phyloP scores from a whole-genome alignment of 208 protist genomes.

The Trypanosoma congolense region DNA sequence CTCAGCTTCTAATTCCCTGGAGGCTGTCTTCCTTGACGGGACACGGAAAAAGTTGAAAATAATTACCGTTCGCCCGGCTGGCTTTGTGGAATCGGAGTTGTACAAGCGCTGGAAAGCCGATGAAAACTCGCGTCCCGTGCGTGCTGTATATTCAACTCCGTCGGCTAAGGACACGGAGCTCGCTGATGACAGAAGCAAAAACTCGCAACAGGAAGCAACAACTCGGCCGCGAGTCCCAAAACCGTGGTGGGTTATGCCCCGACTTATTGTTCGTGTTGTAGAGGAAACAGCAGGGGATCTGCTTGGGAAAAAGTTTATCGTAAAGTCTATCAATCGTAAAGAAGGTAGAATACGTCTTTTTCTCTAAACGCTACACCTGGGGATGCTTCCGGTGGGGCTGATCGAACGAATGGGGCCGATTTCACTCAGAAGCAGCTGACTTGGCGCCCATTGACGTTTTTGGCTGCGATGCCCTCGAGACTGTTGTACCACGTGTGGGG shows the following conservation, averaged over 20 bases:
- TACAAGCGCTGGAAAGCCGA: slow-evolving; percentile 67
- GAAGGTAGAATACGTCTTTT: slow-evolving; percentile 54
- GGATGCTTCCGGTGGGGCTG: too few species aligned
- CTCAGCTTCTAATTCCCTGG: slow-evolving; percentile 27
- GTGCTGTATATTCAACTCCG: slow-evolving; percentile 10
- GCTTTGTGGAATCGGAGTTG: slow-evolving; percentile 61
- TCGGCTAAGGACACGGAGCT: neutral
- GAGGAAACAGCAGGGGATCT: slow-evolving; percentile 42
- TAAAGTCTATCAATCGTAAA: slow-evolving; percentile 37
- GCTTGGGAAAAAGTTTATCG: slow-evolving; percentile 68
- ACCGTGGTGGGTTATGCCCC: slow-evolving; percentile 73
- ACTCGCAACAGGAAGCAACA: too few species aligned
- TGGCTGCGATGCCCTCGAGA: slow-evolving; percentile 58
- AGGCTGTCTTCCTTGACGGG: slow-evolving; percentile 70
- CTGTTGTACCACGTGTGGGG: slow-evolving; percentile 66
- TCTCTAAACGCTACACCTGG: too few species aligned
- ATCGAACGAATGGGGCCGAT: too few species aligned
- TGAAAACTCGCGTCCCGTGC: slow-evolving; percentile 53
- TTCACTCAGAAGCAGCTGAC: too few species aligned
- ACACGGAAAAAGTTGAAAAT: slow-evolving; percentile 40
- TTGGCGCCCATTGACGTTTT: slow-evolving; percentile 39
- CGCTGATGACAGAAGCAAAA: neutral
- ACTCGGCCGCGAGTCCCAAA: too few species aligned
- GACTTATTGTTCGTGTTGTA: slow-evolving; percentile 66
- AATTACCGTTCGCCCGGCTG: slow-evolving; percentile 61